Conservation (phyloP, 2,329 filamentous ascomycete genomes). For the Nothopassalora personata region DNA sequence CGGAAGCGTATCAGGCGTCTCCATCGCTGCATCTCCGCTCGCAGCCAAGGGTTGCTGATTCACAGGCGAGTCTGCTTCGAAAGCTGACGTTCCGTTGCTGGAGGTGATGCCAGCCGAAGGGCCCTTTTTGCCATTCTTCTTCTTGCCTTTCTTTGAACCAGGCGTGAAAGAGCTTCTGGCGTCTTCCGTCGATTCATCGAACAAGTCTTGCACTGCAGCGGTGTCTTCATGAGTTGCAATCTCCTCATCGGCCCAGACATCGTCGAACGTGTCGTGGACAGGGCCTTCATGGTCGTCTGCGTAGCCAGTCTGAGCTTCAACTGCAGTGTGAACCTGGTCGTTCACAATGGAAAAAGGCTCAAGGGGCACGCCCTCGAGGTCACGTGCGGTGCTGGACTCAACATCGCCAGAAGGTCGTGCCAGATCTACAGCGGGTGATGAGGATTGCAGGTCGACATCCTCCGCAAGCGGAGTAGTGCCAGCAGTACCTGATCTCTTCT, state of each 20-base stretch:
- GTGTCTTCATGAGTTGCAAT: slow-evolving; percentile 6
- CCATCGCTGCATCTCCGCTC: background rate
- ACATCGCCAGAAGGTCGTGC: background rate
- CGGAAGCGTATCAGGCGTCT: background rate
- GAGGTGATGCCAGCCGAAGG: background rate
- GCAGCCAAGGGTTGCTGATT: background rate
- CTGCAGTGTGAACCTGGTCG: background rate
- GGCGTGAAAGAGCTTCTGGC: slow-evolving; percentile 8
- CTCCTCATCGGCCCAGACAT: slow-evolving; percentile 5
- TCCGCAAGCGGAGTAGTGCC: background rate
- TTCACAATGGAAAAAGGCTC: background rate
- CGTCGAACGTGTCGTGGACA: slow-evolving; percentile 1
- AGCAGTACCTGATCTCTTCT: background rate
- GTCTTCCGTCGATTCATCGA: slow-evolving; percentile 1
- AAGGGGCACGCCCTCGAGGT: background rate
- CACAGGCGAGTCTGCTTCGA: background rate
- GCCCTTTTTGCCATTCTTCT: slow-evolving; percentile 20
- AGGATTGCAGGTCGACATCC: background rate
- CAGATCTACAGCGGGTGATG: background rate
- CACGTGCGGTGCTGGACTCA: background rate
- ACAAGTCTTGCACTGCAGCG: slow-evolving; percentile 4
- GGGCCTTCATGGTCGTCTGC: background rate
- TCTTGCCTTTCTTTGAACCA: slow-evolving; percentile 18
- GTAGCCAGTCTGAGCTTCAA: background rate
- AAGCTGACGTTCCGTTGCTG: background rate